Conservation (phyloP, 768 basidiomycete species). For the Podaxis sp. region DNA sequence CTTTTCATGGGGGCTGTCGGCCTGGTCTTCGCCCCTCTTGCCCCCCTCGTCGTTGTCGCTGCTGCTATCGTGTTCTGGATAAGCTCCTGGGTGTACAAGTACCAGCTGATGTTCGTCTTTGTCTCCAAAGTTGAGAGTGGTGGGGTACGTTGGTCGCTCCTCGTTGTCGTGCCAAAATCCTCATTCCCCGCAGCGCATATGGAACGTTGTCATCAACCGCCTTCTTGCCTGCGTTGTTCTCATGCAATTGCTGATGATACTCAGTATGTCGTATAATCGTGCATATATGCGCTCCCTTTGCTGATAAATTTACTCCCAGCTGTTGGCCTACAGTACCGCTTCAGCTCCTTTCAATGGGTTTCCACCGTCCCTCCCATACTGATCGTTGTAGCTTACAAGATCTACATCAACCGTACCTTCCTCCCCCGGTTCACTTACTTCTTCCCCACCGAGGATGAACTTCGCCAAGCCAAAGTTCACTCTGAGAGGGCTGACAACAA, state of each 20-base stretch:
- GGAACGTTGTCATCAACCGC: conserved; percentile 94
- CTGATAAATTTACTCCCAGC: conserved; percentile 42
- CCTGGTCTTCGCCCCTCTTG: conserved; percentile 91
- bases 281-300: not conserved
- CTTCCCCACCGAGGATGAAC: conserved; percentile 78
- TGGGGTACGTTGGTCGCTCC: conserved; percentile 57
- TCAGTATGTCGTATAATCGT: conserved; percentile 59
- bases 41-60: conserved; percentile 84
- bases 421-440: conserved; percentile 75
- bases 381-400: conserved; percentile 78
- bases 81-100: conserved; percentile 89
- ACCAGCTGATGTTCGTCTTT: conserved; percentile 94
- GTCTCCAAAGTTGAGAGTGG: conserved; percentile 89
- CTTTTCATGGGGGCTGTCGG: conserved; percentile 93
- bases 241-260: conserved; percentile 85
- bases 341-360: conserved; percentile 76
- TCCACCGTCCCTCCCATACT: conserved; percentile 86
- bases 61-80: conserved; percentile 88
- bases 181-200: conserved; percentile 60
- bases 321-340: conserved; percentile 79
- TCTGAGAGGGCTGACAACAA: conserved; percentile 74
- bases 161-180: conserved; percentile 9
- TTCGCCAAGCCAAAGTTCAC: conserved; percentile 71
- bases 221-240: conserved; percentile 73
- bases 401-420: conserved; percentile 73